Base-by-base conservation (phyloP, 2,329 filamentous ascomycete species). In the Claviceps citrina region DNA sequence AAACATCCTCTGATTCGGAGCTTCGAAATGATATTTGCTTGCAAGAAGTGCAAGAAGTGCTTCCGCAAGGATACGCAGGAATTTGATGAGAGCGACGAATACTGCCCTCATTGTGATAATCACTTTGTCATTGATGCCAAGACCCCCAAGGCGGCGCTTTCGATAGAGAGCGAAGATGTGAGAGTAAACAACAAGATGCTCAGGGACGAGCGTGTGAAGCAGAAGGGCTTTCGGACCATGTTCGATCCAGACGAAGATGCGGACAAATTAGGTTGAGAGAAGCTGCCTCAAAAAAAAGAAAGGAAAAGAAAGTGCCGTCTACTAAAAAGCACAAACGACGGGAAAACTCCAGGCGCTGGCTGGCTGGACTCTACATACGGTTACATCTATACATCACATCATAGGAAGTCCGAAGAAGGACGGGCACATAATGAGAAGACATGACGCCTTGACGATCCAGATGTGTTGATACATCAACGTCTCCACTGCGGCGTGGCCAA, bases 71-170 rank as follows among this genome's bases (percentile, higher is more conserved):
- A 98, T 54, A 81, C 81, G 34, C 67, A 76, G 48, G 84, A 94
- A 59, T 95, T 94, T 53, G 91, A 98, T 51, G 91, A 98, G 51
- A 81, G 84, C 58, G 91, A 98, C 65, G 93, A 98, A 61, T 98
- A 93, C 70, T 98, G 91, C 68, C 93, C 91, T 18, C 84, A 95
- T 66, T 98, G 91, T 68, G 91, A 98, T 59, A 98, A 98, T 65
- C 93, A 98, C 63, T 98, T 87, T 56, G 82, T 98, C 30, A 70
- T 98, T 47, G 87, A 96, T 4, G 93, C 91, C 38, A 63, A 81
- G 50, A 84, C 81, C 4, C 84, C 91, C 18, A 83, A 93, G 62
- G 74, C 87, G 8, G 73, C 81, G 27, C 64, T 98, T 38, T 76
- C 87, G 49, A 73, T 98, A 38, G 91, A 98, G 66, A 84, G 89